Percentiles rank a stretch among this genome's conserved stretches.
phyloP scores from a whole-genome alignment of 495 filamentous ascomycete species.

The Penicillium cosmopolitanum region DNA sequence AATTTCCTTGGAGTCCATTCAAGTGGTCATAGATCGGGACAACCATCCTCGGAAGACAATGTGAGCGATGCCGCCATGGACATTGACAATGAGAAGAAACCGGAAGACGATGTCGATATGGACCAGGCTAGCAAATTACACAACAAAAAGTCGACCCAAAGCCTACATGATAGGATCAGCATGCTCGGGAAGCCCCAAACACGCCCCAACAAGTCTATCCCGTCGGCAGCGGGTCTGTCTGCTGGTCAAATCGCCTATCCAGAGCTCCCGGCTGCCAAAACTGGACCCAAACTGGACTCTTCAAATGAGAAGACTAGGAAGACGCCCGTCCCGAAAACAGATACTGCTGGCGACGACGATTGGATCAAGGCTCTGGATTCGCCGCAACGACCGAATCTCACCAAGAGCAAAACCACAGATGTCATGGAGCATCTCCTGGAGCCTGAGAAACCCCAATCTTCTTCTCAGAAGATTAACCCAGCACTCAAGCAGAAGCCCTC shows the following conservation, averaged over 20 bases:
- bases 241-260: conserved; percentile 55
- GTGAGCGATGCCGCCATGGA: conserved; percentile 51
- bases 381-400: conserved; percentile 48
- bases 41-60: conserved; percentile 16
- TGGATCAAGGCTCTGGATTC: conserved; percentile 74
- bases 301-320: conserved; percentile 33
- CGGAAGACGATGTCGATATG: conserved; percentile 36
- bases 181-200: conserved; percentile 85
- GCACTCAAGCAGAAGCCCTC: conserved; percentile 16
- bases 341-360: conserved; percentile 71
- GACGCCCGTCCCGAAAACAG: conserved; percentile 26
- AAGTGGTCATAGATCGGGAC: conserved; percentile 43
- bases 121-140: conserved; percentile 60
- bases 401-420: conserved; percentile 62
- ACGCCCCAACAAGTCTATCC: conserved; percentile 71
- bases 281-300: conserved; percentile 35
- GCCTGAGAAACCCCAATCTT: conserved; percentile 12
- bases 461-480: conserved; percentile 14
- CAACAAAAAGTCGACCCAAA: conserved; percentile 88
- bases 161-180: conserved; percentile 88
- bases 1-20: conserved; percentile 63
- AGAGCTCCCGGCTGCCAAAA: conserved; percentile 52
- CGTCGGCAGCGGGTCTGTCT: conserved; percentile 46
- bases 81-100: conserved; percentile 56
- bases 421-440: conserved; percentile 57